Base-by-base conservation (phyloP, 2,329 filamentous ascomycete species). In the Aspergillus spinulosporus region DNA sequence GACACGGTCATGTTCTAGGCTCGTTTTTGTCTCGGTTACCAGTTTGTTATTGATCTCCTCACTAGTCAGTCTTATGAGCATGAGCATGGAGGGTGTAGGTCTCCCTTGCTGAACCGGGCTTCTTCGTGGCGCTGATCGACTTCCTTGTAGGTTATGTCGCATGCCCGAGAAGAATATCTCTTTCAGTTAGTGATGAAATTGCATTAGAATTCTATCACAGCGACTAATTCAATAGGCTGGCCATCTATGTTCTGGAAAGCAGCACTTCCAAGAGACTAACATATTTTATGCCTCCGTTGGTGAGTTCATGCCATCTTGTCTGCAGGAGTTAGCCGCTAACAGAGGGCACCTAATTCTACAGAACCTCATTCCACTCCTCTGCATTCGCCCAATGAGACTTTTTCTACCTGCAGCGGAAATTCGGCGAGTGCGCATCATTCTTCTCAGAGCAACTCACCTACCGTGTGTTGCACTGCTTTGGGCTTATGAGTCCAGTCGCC, bases 1-100 rank as follows among this genome's bases (percentile, higher is more conserved):
- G 58, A 65, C 65, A 47, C 61, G 28, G 31, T 47, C 15, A 43
- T 57, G 54, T 39, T 21, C 15, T 61, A 78, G 75, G 82, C 73
- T 86, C 52, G 74, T 84, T 54, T 86, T 86, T 59, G 78, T 85
- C 42, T 80, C 79, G 54, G 73, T 86, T 72, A 86, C 82, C 50
- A 85, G 85, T 62, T 81, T 86, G 48, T 72, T 86, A 14, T 74
- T 86, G 55, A 80, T 86, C 57, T 84, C 83, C 32, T 84, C 81
- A 31, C 70, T 85, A 61, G 83, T 84, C 59, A 82, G 79, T 58
- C 72, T 84, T 57, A 75, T 85, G 65, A 82, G 80, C 42, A 83
- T 84, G 71, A 83, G 80, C 57, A 69, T 85, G 54, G 64, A 83
- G 80, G 77, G 82, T 79, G 75, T 70, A 75, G 66, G 64, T 63